Evolutionary conservation across 2,329 filamentous ascomycete genomes (phyloP), one percentile per base, ranked within the genome.

Genomic region (Xylariaceae sp.): DNA sequence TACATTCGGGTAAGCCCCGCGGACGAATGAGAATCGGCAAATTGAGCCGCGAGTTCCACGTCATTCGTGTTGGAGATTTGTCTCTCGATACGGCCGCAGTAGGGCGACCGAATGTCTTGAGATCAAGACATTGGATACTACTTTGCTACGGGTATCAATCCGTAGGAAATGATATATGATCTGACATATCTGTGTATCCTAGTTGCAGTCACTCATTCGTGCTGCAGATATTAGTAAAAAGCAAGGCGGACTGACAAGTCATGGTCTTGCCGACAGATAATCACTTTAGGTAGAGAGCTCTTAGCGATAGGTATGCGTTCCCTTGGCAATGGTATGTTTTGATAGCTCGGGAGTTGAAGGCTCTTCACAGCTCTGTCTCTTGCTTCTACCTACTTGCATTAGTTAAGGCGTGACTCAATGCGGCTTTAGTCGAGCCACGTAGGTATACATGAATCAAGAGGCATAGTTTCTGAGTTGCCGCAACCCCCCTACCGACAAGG

Each of bases 51-150:
- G 60, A 58, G 47, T 37, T 52, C 37, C 49, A 54, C 44, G 18
- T 19, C 44, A 62, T 62, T 62, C 60, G 60, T 55, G n/a, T n/a
- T n/a, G 54, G 60, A 60, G 57, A 57, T 60, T 49, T 50, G 37
- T 52, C 45, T 52, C 45, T 52, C 48, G 50, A 46, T 46, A 54
- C 40, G 50, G 52, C 48, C 57, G 52, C 57, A 55, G 57, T 57
- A 60, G 52, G 47, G 60, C 49, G 37, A 37, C 54, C 50, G 40
- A 56, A 58, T 58, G 44, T 55, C 46, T 42, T 41, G 44, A 49
- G 47, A 49, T 52, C 57, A 58, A 58, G 52, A 58, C 54, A 58
- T 48, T 54, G 52, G 58, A 37, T 37, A 37, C 32, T 58, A 57
- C 57, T 60, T 45, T 57, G 57, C 56, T 51, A 48, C 52, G 52